Base-by-base conservation (phyloP, 1,284 basidiomycete species). In the Boletus sp. region DNA sequence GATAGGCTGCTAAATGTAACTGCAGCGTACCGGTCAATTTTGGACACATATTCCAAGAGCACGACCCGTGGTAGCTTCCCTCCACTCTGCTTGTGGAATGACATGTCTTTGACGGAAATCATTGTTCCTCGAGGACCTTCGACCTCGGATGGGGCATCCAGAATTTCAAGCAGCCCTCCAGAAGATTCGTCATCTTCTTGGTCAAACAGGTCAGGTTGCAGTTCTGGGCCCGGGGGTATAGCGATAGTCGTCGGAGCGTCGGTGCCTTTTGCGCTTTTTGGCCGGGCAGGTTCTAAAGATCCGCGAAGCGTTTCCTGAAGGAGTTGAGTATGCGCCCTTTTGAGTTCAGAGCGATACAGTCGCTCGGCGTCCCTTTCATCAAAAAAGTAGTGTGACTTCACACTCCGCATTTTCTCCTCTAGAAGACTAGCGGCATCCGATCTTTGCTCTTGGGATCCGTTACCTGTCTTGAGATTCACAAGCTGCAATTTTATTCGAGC, bases 61-160 rank as follows among this genome's bases (percentile, higher is more conserved):
- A 91, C 69, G n/a, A 68, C 74, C 69, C 88, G 91, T 16, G 93
- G 90, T 29, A 86, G 86, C 53, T 84, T 83, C 43, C 86, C 86
- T 41, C 90, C 86, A 78, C 88, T 89, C 65, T 91, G 85, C 73
- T 91, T 96, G 1, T 91, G 91, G 41, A 91, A 78, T 15, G 81
- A 74, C 86, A 97, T 89, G 59, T 94, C 84, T 22, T 88, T 86
- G 45, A 95, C 73, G 20, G 68, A 74, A 51, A 94, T 77, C 4
- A 79, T 80, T 2, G 78, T 80, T 31, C 89, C 91, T 51, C 78
- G 68, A 11, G 77, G 71, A 24, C 79, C 81, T 2, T 78, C 77
- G 59, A 83, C 79, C 22, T 78, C 79, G 1, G 78, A 71, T 7
- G 86, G 81, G 56, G 83, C 83, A 48, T 97, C 91, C 41, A 98